These are phyloP conservation scores for Zygoascus meyerae DNA, from an alignment of 1,139 yeast species.

Conservation along the genomic window DNA sequence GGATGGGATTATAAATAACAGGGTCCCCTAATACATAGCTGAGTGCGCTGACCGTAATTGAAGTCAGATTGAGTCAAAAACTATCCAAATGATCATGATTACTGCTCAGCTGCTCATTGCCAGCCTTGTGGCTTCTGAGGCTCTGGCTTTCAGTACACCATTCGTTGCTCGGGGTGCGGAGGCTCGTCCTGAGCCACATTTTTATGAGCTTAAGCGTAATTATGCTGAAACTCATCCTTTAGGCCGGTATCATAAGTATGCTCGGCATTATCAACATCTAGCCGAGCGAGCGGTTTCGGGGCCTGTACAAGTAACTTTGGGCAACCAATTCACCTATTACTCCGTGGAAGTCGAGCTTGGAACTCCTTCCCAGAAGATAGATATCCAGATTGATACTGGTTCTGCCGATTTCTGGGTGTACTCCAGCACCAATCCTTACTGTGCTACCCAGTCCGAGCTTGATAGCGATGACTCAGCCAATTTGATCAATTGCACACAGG, in stretches of 20 bases:
- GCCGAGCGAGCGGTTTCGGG: constrained; percentile 4
- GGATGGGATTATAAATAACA: too few species aligned
- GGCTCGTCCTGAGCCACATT: background rate
- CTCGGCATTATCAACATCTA: too few species aligned
- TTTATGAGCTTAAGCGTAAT: background rate
- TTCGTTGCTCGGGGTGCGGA: too few species aligned
- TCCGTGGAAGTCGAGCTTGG: constrained; percentile 37
- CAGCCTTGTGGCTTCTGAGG: too few species aligned
- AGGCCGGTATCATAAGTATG: background rate
- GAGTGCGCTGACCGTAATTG: too few species aligned
- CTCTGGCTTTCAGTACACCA: too few species aligned
- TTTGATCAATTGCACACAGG: constrained; percentile 4
- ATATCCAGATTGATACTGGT: constrained; percentile 41
- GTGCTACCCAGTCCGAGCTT: constrained; percentile 12
- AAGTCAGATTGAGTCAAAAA: too few species aligned
- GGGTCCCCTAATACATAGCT: too few species aligned
- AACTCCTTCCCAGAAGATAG: constrained; percentile 35
- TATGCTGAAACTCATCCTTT: background rate
- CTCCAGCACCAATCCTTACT: constrained; percentile 32
- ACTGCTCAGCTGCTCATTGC: too few species aligned
- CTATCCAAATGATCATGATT: too few species aligned
- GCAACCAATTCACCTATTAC: constrained; percentile 30
- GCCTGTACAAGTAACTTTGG: constrained; percentile 12
- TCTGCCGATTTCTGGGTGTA: constrained; percentile 57
- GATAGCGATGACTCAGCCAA: background rate